Evolutionary conservation across 164 flowering plant species (phyloP), one percentile per base, ranked within the genome.

Genomic region (grape (Vitis vinifera)): DNA sequence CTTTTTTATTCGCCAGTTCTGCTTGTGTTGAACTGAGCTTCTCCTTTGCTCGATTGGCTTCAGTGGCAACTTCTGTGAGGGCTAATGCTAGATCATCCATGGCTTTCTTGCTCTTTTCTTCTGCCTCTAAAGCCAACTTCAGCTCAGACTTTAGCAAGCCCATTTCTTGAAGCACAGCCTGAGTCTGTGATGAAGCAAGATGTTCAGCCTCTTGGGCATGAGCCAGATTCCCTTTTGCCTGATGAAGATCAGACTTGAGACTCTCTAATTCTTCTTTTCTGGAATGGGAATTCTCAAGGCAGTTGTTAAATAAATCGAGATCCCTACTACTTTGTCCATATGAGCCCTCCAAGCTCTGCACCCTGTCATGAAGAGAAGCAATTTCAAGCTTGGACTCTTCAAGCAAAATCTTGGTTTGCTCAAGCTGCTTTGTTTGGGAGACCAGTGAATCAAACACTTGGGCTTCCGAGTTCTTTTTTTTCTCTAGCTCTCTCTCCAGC

Each of bases 31-130:
- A 30, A 7, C 15, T 51, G 8, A 87, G 85, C 67, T 86, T 86
- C 68, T 79, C 90, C 75, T 85, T 93, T 7, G 74, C 59, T 52
- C 81, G 81, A 17, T 69, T 86, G 27, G 82, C 73, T 66, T 95
- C 97, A 1, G 70, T 72, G 1, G 88, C 82, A 6, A 93, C 98
- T 78, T 95, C 97, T 60, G 77, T 83, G 53, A 95, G 67, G 7
- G 91, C 93, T 16, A 84, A 57, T 9, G 91, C 98, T 19, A 93
- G 73, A 49, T 89, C 95, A 72, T 95, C 97, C 94, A 93, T 83
- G 63, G 98, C 97, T 59, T 83, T 83, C 73, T 71, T 82, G 80
- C 83, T 85, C 17, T 80, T 88, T 66, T 85, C 93, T 69, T 95
- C 98, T 4, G 90, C 93, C 61, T 85, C 91, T 0, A 66, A 76